phyloP scores from a whole-genome alignment of 495 filamentous ascomycete species.

The Astrothelium subdiscretum region DNA sequence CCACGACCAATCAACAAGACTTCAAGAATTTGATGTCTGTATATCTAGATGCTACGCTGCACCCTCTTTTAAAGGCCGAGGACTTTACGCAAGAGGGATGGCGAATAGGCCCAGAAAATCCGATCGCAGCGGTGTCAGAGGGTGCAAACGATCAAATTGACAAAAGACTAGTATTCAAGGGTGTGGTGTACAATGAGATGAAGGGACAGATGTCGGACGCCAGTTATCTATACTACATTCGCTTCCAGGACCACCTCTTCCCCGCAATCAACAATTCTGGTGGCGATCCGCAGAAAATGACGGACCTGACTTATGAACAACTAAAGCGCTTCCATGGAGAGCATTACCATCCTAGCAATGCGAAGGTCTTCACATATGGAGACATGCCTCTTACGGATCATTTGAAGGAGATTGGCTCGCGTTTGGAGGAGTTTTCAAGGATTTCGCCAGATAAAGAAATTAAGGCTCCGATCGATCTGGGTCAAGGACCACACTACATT shows the following conservation, averaged over 20 bases:
- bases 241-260: constrained; percentile 88
- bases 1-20: constrained; percentile 92
- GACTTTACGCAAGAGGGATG: constrained; percentile 96
- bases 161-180: constrained; percentile 80
- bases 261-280: constrained; percentile 91
- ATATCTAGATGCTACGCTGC: constrained; percentile 87
- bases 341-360: constrained; percentile 94
- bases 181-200: constrained; percentile 99
- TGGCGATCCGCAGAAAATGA: constrained; percentile 90
- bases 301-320: constrained; percentile 81
- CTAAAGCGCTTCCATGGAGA: constrained; percentile 73
- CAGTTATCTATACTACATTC: constrained; percentile 87
- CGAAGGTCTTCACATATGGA: constrained; percentile 90
- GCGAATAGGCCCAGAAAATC: constrained; percentile 87
- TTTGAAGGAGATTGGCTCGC: constrained; percentile 59
- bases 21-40: constrained; percentile 94
- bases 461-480: constrained; percentile 63
- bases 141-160: constrained; percentile 29
- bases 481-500: constrained; percentile 50
- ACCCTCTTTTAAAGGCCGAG: constrained; percentile 74
- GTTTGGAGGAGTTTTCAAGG: constrained; percentile 57
- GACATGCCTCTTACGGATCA: constrained; percentile 79
- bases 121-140: constrained; percentile 39
- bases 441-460: constrained; percentile 59
- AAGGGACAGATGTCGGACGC: constrained; percentile 98